Evolutionary conservation across 495 filamentous ascomycete species (phyloP).

Genomic region (Extremus antarcticus): DNA sequence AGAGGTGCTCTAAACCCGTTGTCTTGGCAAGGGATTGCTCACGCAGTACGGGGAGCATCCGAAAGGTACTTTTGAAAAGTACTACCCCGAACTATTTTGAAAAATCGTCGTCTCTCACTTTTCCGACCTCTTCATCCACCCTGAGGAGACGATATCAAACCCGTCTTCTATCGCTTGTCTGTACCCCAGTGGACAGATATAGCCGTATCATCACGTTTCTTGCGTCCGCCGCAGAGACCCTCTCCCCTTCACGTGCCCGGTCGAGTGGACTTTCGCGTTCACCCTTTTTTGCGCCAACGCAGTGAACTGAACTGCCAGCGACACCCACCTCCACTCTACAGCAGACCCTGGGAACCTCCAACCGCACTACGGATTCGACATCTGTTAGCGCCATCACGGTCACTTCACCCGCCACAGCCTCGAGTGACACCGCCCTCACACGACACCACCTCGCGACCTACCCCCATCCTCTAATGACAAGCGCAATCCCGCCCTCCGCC

Average conservation of each 20-base stretch:
- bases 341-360: neutral
- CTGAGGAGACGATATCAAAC: slow-evolving; percentile 2
- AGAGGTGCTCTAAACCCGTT: too few relatives aligned
- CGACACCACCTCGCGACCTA: neutral
- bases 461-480: slow-evolving; percentile 31
- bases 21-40: too few relatives aligned
- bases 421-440: neutral
- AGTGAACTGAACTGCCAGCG: neutral
- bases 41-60: too few relatives aligned
- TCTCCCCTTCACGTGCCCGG: neutral
- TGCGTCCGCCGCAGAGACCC: slow-evolving; percentile 10
- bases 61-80: too few relatives aligned
- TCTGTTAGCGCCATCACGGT: slow-evolving; percentile 26
- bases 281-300: neutral
- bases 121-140: neutral
- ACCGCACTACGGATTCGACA: slow-evolving; percentile 36
- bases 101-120: neutral
- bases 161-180: slow-evolving; percentile 13
- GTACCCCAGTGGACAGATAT: slow-evolving; percentile 8
- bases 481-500: slow-evolving; percentile 28
- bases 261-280: neutral
- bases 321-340: slow-evolving; percentile 7
- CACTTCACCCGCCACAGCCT: neutral
- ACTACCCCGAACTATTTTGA: neutral
- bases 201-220: slow-evolving; percentile 1